Base-by-base conservation (phyloP, 176 grass and related monocot species). In the Oryza longistaminata region DNA sequence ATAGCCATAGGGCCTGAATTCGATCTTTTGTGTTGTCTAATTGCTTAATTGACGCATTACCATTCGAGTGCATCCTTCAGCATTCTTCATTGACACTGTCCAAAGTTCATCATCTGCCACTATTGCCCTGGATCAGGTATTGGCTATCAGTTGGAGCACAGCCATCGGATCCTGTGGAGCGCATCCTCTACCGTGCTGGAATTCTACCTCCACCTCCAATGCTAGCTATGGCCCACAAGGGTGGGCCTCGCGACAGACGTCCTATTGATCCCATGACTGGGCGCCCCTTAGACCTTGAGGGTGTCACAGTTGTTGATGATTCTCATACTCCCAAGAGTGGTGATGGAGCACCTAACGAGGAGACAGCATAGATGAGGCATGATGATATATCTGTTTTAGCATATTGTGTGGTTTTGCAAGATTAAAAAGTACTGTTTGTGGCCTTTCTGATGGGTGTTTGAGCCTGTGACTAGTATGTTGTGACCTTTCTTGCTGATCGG, bases 141-240 rank as follows among this genome's bases (percentile, higher is more conserved):
- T 97, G 90, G 90, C 19, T 97, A 15, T 97, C 92, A 12, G 88
- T 94, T 79, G 94, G 92, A 24, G 90, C 95, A 53, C 95, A 94
- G 61, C 95, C 95, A 53, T 94, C 92, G 67, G 92, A 94, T n/a
- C 90, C 95, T 26, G 95, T 94, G 22, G 77, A 97, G 66, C 39
- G 75, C 17, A 88, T 97, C 61, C 86, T 97, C 7, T 94, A 92
- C 37, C 86, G 88, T 1, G 89, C 87, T 45, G 92, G 92, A 15
- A 68, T 97, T 75, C 76, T 94, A 7, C 94, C 94, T 75, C 94
- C 94, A 12, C 90, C 92, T 21, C 83, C 90, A 0, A 85, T 89
- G 90, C 70, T 97, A 75, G 86, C 84, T 70, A 92, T 97, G 92
- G 35, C 34, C 10, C 81, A 8, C 74, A 94, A 97, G 90, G 92